phyloP scores from a whole-genome alignment of 257 asterid genomes.

The Echium plantagineum region DNA sequence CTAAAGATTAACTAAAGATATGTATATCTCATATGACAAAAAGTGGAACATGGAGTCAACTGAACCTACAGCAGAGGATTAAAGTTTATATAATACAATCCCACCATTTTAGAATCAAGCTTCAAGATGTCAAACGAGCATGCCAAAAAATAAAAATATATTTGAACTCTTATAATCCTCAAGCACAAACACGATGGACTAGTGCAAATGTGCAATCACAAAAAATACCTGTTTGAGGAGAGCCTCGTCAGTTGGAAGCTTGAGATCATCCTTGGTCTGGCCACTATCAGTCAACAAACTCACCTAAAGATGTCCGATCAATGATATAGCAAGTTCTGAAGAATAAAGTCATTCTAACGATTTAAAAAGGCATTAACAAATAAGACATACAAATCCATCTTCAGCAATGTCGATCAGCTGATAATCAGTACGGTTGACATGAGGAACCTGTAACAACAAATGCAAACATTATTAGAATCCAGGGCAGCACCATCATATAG shows the following conservation, averaged over 20 bases:
- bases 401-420: conserved; percentile 34
- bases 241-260: conserved; percentile 31
- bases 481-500: neutral
- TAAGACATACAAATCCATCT: conserved; percentile 26
- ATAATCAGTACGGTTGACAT: conserved; percentile 32
- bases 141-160: too few species aligned
- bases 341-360: neutral
- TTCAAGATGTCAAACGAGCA: too few species aligned
- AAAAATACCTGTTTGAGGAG: conserved; percentile 22
- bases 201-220: too few species aligned
- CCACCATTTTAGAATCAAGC: too few species aligned
- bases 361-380: neutral
- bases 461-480: neutral
- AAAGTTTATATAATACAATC: too few species aligned
- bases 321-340: neutral
- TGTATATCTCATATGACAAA: too few species aligned
- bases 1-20: too few species aligned
- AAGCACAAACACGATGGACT: too few species aligned
- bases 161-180: too few species aligned
- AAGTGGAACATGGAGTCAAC: too few species aligned
- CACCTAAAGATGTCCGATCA: conserved; percentile 9
- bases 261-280: conserved; percentile 33
- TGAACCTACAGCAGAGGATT: too few species aligned
- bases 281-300: conserved; percentile 34
- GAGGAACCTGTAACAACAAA: conserved; percentile 28